phyloP scores from a whole-genome alignment of 768 basidiomycete genomes.

The Butyriboletus loyo region DNA sequence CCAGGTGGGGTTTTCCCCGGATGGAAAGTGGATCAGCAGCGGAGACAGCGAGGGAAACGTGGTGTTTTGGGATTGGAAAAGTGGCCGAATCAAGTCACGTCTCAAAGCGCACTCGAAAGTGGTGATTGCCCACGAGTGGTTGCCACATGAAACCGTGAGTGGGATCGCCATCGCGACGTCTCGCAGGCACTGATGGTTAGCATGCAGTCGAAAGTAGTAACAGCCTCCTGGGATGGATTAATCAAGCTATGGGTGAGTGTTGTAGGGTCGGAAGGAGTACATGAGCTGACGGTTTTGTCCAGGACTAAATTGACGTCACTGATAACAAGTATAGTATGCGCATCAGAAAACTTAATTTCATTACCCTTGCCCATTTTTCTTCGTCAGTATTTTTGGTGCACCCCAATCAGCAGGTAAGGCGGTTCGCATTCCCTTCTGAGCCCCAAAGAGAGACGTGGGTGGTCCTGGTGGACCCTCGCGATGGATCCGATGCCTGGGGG shows the following conservation, averaged over 20 bases:
- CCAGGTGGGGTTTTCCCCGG: conserved; percentile 95
- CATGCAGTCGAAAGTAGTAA: conserved; percentile 88
- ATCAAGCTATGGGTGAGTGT: conserved; percentile 95
- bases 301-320: conserved; percentile 30
- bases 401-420: neutral
- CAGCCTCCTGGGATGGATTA: conserved; percentile 95
- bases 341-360: neutral
- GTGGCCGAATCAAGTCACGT: conserved; percentile 89
- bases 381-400: conserved; percentile 1
- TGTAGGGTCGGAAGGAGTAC: neutral
- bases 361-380: neutral
- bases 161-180: neutral
- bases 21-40: conserved; percentile 97
- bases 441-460: neutral
- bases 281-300: conserved; percentile 6
- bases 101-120: conserved; percentile 90
- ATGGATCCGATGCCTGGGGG: conserved; percentile 13
- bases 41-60: conserved; percentile 95
- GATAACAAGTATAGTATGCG: conserved; percentile 4
- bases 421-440: conserved; percentile 1
- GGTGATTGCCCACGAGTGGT: conserved; percentile 97
- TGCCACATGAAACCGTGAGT: conserved; percentile 94
- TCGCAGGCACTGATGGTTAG: conserved; percentile 10
- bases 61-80: conserved; percentile 99
- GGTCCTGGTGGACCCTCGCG: neutral